phyloP scores from a whole-genome alignment of 768 basidiomycete species.

The Auricularia sp. region DNA sequence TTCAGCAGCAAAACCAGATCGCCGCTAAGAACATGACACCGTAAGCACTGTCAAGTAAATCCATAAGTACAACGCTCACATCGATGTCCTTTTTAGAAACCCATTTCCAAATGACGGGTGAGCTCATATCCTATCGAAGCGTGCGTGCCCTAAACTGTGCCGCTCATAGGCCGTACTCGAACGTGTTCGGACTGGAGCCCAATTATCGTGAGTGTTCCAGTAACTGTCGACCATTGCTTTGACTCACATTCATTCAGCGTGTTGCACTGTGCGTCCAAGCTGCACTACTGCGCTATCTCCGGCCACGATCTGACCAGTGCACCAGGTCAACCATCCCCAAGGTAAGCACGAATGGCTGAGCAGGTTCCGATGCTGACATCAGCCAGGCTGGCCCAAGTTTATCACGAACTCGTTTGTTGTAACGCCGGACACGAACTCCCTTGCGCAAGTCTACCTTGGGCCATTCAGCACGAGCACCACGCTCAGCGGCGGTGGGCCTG shows the following conservation, averaged over 20 bases:
- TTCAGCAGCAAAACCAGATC: slow-evolving; percentile 51
- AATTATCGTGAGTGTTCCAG: neutral
- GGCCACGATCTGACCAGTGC: neutral
- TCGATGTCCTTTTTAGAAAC: slow-evolving; percentile 24
- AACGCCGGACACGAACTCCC: slow-evolving; percentile 34
- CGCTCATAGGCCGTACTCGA: slow-evolving; percentile 31
- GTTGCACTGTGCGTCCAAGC: neutral
- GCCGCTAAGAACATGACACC: slow-evolving; percentile 46
- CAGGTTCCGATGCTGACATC: neutral
- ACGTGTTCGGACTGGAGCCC: slow-evolving; percentile 36
- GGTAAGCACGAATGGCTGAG: slow-evolving; percentile 9
- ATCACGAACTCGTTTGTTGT: slow-evolving; percentile 42
- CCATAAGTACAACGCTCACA: slow-evolving; percentile 1
- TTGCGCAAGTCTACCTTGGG: slow-evolving; percentile 41
- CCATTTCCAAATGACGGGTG: slow-evolving; percentile 46
- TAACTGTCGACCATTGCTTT: neutral
- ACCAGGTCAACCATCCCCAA: slow-evolving; percentile 43
- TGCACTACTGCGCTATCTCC: neutral
- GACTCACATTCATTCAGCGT: slow-evolving; percentile 15
- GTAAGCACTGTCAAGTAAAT: slow-evolving; percentile 17
- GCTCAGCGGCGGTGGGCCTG: slow-evolving; percentile 25
- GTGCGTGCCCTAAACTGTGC: neutral
- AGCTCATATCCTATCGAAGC: slow-evolving; percentile 6
- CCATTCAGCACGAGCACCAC: slow-evolving; percentile 35
- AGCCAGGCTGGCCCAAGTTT: slow-evolving; percentile 39